Evolutionary conservation across 2,329 filamentous ascomycete species (phyloP).

Genomic region (Alternaria triticimaculans): DNA sequence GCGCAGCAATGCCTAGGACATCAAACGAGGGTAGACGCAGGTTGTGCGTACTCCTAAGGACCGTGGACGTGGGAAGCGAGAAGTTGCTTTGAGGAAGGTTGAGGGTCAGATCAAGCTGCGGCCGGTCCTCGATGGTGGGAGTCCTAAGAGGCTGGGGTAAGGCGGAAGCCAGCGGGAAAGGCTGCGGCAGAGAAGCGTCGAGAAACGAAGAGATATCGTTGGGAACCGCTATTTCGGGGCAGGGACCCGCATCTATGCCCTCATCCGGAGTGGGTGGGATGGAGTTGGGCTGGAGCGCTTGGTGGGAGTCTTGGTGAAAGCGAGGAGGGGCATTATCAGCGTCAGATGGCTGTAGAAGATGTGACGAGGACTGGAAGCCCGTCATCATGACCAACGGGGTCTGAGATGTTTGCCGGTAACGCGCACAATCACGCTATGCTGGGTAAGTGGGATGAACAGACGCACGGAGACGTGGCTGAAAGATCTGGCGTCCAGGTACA

Average conservation of each 20-base stretch:
- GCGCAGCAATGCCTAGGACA: slow-evolving; percentile 57
- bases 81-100: slow-evolving; percentile 36
- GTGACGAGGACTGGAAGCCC: slow-evolving; percentile 15
- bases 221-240: slow-evolving; percentile 19
- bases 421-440: slow-evolving; percentile 19
- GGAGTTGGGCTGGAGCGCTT: slow-evolving; percentile 10
- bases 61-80: slow-evolving; percentile 41
- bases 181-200: slow-evolving; percentile 37
- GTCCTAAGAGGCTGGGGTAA: slow-evolving; percentile 28
- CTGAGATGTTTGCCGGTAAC: slow-evolving; percentile 16
- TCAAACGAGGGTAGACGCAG: slow-evolving; percentile 63
- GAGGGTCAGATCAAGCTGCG: slow-evolving; percentile 33
- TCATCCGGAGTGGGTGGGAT: slow-evolving; percentile 32
- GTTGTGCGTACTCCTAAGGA: slow-evolving; percentile 42
- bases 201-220: slow-evolving; percentile 31
- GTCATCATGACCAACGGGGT: slow-evolving; percentile 22
- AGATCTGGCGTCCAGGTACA: slow-evolving; percentile 30
- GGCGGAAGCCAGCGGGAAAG: slow-evolving; percentile 38
- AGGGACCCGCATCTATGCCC: slow-evolving; percentile 20
- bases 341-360: slow-evolving; percentile 19
- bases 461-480: slow-evolving; percentile 33
- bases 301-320: background rate
- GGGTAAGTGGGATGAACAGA: slow-evolving; percentile 24
- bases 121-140: slow-evolving; percentile 34
- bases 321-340: slow-evolving; percentile 16